Evolutionary conservation across 2,329 filamentous ascomycete genomes (phyloP).

Genomic region (Aspergillus fijiensis): DNA sequence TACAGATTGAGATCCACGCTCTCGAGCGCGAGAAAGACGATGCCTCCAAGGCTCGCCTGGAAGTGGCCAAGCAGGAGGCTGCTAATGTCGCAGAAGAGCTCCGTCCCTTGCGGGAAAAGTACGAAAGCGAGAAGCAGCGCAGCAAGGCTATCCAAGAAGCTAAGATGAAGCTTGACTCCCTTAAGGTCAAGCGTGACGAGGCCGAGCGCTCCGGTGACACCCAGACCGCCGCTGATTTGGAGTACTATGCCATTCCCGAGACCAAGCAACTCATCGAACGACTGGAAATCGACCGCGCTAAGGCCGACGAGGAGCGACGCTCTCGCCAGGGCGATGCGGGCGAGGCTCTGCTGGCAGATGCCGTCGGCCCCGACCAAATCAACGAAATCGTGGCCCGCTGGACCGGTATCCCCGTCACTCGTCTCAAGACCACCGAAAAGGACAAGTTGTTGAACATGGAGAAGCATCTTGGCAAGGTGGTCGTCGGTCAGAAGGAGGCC

Average conservation of each 20-base stretch:
- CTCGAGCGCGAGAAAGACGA: constrained; percentile 92
- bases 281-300: constrained; percentile 77
- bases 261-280: constrained; percentile 76
- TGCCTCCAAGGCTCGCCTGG: constrained; percentile 78
- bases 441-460: constrained; percentile 99
- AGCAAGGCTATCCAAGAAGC: constrained; percentile 90
- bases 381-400: constrained; percentile 96
- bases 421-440: constrained; percentile 92
- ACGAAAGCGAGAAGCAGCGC: constrained; percentile 87
- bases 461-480: constrained; percentile 74
- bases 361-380: constrained; percentile 96
- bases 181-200: constrained; percentile 89
- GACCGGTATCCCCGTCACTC: constrained; percentile 97
- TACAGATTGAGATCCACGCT: constrained; percentile 97
- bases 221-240: constrained; percentile 83
- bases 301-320: constrained; percentile 68
- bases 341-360: constrained; percentile 78
- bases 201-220: constrained; percentile 86
- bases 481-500: constrained; percentile 92
- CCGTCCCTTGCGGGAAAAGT: constrained; percentile 88
- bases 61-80: constrained; percentile 81
- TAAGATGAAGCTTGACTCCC: constrained; percentile 88
- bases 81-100: constrained; percentile 94
- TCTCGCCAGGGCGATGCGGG: constrained; percentile 59
- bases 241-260: constrained; percentile 97